Conservation (phyloP, 768 basidiomycete genomes). For the Peribolospora kevripleyi region DNA sequence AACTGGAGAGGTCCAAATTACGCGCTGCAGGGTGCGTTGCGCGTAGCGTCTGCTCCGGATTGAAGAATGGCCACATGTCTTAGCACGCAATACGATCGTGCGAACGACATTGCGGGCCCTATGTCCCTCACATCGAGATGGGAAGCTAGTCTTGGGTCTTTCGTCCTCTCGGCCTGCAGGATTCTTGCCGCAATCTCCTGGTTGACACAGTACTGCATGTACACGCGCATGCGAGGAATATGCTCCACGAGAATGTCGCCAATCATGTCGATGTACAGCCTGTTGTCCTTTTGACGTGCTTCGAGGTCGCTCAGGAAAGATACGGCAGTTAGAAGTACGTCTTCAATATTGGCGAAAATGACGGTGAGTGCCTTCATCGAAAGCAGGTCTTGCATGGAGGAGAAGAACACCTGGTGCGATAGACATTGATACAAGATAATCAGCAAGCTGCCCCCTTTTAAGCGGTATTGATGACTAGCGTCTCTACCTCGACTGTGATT, state of each 20-base stretch:
- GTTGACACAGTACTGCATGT: slow-evolving; percentile 82
- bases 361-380: slow-evolving; percentile 52
- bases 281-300: slow-evolving; percentile 66
- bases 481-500: slow-evolving; percentile 56
- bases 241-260: slow-evolving; percentile 51
- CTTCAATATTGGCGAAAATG: slow-evolving; percentile 83
- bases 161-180: slow-evolving; percentile 44
- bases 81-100: too few relatives aligned
- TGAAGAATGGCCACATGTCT: too few relatives aligned
- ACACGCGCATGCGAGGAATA: slow-evolving; percentile 52
- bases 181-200: slow-evolving; percentile 53
- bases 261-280: slow-evolving; percentile 71
- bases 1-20: slow-evolving; percentile 52
- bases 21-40: not conserved
- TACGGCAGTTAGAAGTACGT: slow-evolving; percentile 30
- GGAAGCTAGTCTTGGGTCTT: slow-evolving; percentile 32
- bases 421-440: not conserved
- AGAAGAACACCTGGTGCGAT: slow-evolving; percentile 48
- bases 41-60: too few relatives aligned
- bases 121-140: slow-evolving; percentile 36
- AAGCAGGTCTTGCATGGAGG: slow-evolving; percentile 43
- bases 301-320: slow-evolving; percentile 62
- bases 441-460: not conserved
- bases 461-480: not conserved
- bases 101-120: not conserved